Conservation (phyloP, 345 rosid species). For the Eucalyptus marginata region DNA sequence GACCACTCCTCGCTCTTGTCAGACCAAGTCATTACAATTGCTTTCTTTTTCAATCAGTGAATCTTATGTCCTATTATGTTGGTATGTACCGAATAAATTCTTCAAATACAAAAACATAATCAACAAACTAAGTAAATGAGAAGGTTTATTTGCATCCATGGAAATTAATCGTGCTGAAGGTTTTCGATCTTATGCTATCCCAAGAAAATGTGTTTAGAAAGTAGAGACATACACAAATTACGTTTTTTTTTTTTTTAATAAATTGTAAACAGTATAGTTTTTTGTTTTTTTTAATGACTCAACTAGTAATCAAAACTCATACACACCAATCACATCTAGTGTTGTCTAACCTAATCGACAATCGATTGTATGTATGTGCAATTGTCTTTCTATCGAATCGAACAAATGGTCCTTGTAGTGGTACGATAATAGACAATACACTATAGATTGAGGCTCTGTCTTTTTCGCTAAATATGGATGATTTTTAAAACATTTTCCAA, state of each 20-base stretch:
- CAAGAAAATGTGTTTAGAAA: not conserved
- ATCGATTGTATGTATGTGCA: not conserved
- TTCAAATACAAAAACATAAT: not conserved
- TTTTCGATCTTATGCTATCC: not conserved
- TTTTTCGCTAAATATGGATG: too few relatives aligned
- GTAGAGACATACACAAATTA: not conserved
- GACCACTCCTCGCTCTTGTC: accelerated
- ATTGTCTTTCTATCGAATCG: not conserved
- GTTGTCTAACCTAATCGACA: not conserved
- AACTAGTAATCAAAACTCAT: too few relatives aligned
- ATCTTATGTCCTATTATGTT: not conserved
- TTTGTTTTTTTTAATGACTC: not conserved
- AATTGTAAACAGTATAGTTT: not conserved
- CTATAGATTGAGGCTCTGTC: accelerated
- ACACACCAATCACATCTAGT: not conserved
- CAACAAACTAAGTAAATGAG: not conserved
- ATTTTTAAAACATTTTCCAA: too few relatives aligned
- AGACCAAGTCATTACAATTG: not conserved
- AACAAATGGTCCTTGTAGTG: not conserved
- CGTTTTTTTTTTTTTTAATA: too few relatives aligned
- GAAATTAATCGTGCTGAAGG: not conserved
- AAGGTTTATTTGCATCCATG: not conserved
- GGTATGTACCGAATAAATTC: too few relatives aligned
- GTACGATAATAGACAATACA: not conserved
- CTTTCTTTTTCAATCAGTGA: not conserved